Percentiles rank a stretch among this genome's conserved stretches.
These are phyloP conservation scores for Aspergillus puulaauensis DNA, from an alignment of 2,329 filamentous ascomycete genomes.

Conservation along the genomic window DNA sequence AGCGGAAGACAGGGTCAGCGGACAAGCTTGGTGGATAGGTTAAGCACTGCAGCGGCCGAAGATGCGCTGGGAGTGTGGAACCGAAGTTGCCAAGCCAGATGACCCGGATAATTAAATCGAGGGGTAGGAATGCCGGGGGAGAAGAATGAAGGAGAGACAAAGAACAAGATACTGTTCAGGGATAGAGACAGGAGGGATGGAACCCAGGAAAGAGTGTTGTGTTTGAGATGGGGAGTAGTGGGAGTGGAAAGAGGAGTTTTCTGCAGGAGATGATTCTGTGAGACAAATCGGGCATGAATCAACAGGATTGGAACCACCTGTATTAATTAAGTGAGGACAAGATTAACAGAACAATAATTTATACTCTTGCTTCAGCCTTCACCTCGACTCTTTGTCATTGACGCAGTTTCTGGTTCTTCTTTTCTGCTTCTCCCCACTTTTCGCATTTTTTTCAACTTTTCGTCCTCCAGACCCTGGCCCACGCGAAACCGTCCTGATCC, in stretches of 20 bases:
- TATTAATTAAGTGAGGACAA: not conserved
- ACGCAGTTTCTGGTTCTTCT: not conserved
- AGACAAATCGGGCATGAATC: slow-evolving; percentile 2
- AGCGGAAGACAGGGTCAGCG: slow-evolving; percentile 12
- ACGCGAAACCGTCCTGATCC: slow-evolving; percentile 1
- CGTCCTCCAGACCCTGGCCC: slow-evolving; percentile 8
- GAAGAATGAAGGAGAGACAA: slow-evolving; percentile 19
- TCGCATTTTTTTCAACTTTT: not conserved
- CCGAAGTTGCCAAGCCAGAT: slow-evolving; percentile 6
- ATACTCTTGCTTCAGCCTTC: not conserved
- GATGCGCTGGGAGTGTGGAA: slow-evolving; percentile 10
- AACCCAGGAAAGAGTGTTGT: slow-evolving; percentile 9
- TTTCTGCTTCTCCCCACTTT: slow-evolving; percentile 3
- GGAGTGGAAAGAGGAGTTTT: slow-evolving; percentile 5
- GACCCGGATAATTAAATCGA: slow-evolving; percentile 11
- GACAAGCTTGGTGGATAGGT: slow-evolving; percentile 9
- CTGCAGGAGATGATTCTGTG: not conserved
- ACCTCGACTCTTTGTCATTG: not conserved
- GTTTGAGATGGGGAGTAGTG: not conserved
- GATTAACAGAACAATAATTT: not conserved
- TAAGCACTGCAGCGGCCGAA: slow-evolving; percentile 7
- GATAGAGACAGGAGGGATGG: slow-evolving; percentile 11
- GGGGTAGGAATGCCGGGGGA: slow-evolving; percentile 7
- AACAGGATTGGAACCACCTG: not conserved
- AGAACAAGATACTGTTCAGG: not conserved